These are phyloP conservation scores for Ambrosiella beaveri DNA, from an alignment of 2,329 filamentous ascomycete genomes.

Conservation along the genomic window DNA sequence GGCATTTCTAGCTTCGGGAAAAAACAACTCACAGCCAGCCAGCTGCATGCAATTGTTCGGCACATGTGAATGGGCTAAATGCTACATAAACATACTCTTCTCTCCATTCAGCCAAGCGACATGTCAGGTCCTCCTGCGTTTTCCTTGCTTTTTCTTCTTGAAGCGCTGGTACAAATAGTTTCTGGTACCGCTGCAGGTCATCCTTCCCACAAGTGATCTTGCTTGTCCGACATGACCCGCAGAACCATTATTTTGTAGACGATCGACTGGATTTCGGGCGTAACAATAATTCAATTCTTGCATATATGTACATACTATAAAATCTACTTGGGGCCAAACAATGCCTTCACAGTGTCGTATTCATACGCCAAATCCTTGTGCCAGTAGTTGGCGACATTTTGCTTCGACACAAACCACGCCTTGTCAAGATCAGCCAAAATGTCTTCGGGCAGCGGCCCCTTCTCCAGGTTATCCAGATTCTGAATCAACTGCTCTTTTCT, in stretches of 20 bases:
- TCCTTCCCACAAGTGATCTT: not conserved
- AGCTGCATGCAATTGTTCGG: too few species aligned
- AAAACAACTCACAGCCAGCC: too few species aligned
- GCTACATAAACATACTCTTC: too few species aligned
- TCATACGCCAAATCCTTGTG: constrained; percentile 46
- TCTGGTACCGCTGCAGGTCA: not conserved
- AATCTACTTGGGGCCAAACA: constrained; percentile 30
- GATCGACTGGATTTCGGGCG: not conserved
- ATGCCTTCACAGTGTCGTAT: constrained; percentile 43
- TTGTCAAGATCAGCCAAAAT: constrained; percentile 59
- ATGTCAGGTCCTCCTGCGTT: not conserved
- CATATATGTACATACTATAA: not conserved
- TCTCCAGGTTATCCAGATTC: constrained; percentile 41
- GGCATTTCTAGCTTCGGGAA: too few species aligned
- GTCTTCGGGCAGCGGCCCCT: constrained; percentile 59
- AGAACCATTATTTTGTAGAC: not conserved
- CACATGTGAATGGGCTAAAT: too few species aligned
- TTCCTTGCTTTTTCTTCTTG: not conserved
- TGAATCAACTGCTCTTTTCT: constrained; percentile 38
- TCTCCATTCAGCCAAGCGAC: not conserved
- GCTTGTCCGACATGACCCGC: not conserved
- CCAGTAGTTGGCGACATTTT: constrained; percentile 35
- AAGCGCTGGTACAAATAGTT: too few species aligned
- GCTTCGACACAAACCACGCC: constrained; percentile 58
- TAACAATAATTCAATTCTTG: not conserved